Conservation (phyloP, 1,139 yeast species). For the Kodamaea arcana region DNA sequence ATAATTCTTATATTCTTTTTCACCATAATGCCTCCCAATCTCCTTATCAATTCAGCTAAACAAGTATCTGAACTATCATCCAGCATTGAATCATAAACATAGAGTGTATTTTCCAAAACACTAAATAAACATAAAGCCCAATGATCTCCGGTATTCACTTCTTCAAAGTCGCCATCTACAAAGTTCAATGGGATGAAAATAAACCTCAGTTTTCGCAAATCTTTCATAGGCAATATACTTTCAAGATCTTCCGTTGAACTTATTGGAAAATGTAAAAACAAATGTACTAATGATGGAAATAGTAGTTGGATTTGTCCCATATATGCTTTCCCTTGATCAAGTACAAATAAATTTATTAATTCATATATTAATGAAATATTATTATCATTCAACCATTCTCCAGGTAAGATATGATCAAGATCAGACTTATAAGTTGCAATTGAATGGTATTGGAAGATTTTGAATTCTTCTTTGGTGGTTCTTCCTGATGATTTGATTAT, state of each 20-base stretch:
- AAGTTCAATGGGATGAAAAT: conserved; percentile 41
- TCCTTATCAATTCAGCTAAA: conserved; percentile 20
- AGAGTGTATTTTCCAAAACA: conserved; percentile 27
- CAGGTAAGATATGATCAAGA: conserved; percentile 37
- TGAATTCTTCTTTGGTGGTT: conserved; percentile 16
- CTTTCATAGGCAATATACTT: conserved; percentile 27
- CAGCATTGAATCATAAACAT: conserved; percentile 41
- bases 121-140: conserved; percentile 39
- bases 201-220: conserved; percentile 29
- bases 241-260: conserved; percentile 20
- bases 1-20: conserved; percentile 20
- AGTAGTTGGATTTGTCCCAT: conserved; percentile 29
- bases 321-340: conserved; percentile 9
- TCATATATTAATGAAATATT: conserved; percentile 63
- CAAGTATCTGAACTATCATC: conserved; percentile 19
- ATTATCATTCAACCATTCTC: conserved; percentile 74
- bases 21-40: conserved; percentile 21
- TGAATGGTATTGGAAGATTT: conserved; percentile 37
- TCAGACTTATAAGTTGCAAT: conserved; percentile 39
- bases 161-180: conserved; percentile 33
- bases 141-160: conserved; percentile 40
- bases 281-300: conserved; percentile 38
- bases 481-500: conserved; percentile 11
- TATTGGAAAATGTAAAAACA: conserved; percentile 35
- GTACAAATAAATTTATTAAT: conserved; percentile 29